Percentiles rank a stretch among this genome's conserved stretches.
These are phyloP conservation scores for Vitis hybrid DNA, from an alignment of 177 flowering plant genomes.

Conservation along the genomic window DNA sequence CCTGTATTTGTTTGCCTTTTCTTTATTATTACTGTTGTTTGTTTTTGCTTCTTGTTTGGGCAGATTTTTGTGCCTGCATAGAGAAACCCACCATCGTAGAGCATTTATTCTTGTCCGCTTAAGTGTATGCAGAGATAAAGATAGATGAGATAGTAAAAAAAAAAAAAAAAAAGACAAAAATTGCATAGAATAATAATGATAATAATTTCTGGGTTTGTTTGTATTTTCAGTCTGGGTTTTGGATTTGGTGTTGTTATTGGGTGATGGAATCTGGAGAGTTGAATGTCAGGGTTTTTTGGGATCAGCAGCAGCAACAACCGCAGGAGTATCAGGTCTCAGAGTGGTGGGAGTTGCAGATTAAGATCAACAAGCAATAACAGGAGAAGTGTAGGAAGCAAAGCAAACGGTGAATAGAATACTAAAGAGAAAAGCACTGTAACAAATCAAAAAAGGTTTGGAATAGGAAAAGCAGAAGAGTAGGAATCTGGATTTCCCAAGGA, in stretches of 20 bases:
- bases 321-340: conserved; percentile 15
- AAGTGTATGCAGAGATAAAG: background rate
- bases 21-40: too few relatives aligned
- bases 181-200: background rate
- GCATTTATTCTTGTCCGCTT: background rate
- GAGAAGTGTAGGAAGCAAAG: background rate
- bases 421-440: background rate
- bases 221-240: conserved; percentile 14
- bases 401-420: background rate
- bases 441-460: background rate
- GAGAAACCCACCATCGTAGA: conserved; percentile 4
- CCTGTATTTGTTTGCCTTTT: too few relatives aligned
- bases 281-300: conserved; percentile 24
- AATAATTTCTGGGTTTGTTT: background rate
- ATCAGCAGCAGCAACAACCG: conserved; percentile 20
- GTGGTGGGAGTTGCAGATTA: conserved; percentile 14
- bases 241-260: conserved; percentile 15
- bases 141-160: conserved; percentile 1
- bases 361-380: conserved; percentile 3
- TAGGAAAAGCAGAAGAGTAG: background rate
- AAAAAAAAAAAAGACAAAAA: background rate
- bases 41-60: background rate
- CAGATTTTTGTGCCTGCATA: conserved; percentile 1
- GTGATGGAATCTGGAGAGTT: conserved; percentile 22
- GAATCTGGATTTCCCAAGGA: conserved; percentile 23